Conservation (phyloP, 305 asterid genomes). For the Fraxinus angustifolia region DNA sequence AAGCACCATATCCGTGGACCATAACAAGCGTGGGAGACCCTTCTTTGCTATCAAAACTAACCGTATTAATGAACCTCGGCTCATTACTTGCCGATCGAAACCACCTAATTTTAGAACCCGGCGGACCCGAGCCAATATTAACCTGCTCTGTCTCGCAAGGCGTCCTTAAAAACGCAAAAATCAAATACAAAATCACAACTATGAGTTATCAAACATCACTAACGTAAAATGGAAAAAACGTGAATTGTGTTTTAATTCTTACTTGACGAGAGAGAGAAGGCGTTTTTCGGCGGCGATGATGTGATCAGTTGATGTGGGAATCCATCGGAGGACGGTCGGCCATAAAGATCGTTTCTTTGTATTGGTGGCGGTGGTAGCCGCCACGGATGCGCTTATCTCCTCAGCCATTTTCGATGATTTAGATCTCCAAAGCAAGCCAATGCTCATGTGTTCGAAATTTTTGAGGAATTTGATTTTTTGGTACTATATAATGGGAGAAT, state of each 20-base stretch:
- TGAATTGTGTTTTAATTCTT: conserved; percentile 5
- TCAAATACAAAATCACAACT: neutral
- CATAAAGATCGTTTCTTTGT: conserved; percentile 38
- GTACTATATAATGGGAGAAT: neutral
- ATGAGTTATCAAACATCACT: neutral
- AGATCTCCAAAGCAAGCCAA: conserved; percentile 30
- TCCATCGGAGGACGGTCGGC: conserved; percentile 67
- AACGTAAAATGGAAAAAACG: neutral
- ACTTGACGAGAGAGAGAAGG: conserved; percentile 68
- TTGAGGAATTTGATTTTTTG: neutral
- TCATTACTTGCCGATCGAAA: conserved; percentile 62
- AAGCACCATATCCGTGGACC: conserved; percentile 85
- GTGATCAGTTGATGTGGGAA: conserved; percentile 74
- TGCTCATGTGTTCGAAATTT: conserved; percentile 32
- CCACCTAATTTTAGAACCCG: conserved; percentile 73
- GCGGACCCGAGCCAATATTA: conserved; percentile 72
- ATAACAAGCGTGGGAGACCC: conserved; percentile 74
- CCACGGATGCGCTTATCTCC: conserved; percentile 34
- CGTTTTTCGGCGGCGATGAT: conserved; percentile 72
- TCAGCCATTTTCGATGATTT: conserved; percentile 49
- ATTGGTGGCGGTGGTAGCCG: conserved; percentile 16
- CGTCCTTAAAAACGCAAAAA: conserved; percentile 45
- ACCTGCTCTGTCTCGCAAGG: conserved; percentile 61
- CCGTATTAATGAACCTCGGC: conserved; percentile 65
- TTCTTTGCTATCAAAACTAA: conserved; percentile 63